Evolutionary conservation across 441 rosid species (phyloP), one percentile per base, ranked within the genome.

Genomic region (Adansonia grandidieri): DNA sequence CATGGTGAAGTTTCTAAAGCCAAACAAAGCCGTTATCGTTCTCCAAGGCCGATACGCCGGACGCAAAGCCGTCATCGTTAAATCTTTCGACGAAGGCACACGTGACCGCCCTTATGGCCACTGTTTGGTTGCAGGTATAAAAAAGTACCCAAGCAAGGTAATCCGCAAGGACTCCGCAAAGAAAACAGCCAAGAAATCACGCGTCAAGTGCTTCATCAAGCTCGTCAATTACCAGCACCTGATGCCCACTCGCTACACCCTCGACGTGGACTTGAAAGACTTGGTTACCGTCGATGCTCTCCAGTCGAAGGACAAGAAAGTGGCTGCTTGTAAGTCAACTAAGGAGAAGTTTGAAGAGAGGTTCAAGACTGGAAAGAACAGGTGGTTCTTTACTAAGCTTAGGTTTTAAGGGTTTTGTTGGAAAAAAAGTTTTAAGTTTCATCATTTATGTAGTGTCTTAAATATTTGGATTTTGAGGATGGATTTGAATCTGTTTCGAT

Each of bases 191-290:
- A 91, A 91, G 87, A 89, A 91, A 53, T 91, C 92, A 0, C 60
- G 90, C 4, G 91, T 88, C 15, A 89, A 87, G 60, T 86, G 89
- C 40, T 90, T 90, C 82, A 48, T 88, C 37, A 90, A 90, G 89
- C 72, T 86, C 8, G 90, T 90, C 11, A 90, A 90, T 75, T 88
- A 90, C 75, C 86, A 82, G 84, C 94, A 90, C 69, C 45, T 90
- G 82, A 90, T 90, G 94, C 94, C 94, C 0, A 89, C 92, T 3
- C 87, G 94, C 10, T 89, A 90, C 86, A 87, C 91, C 1, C 82
- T 89, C 0, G 94, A 89, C n/a, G 92, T 90, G 4, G 92, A 87
- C 72, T 82, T 90, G 80, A 89, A 90, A 82, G 92, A 90, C 19
- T 80, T 87, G 13, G 87, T 86, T n/a, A 80, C 78, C 24, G 60